A percentile compares a stretch with the other conserved stretches of the same genome.
These are phyloP conservation scores for Ogataea populi-albae DNA, from an alignment of 805 yeast species.

Conservation along the genomic window DNA sequence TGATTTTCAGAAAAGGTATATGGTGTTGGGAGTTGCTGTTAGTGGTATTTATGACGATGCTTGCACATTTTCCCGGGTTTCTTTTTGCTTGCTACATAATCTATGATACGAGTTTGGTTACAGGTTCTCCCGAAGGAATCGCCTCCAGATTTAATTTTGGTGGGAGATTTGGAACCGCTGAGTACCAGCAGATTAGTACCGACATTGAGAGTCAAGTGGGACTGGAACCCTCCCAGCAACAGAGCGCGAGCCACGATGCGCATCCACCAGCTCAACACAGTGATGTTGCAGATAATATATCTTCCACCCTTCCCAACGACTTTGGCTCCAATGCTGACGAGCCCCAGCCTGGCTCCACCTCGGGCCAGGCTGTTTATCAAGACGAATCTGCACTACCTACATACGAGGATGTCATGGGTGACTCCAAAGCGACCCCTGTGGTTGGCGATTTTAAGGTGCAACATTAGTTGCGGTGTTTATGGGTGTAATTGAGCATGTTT, in stretches of 20 bases:
- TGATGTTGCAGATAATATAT: too few relatives aligned
- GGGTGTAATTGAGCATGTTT: too few relatives aligned
- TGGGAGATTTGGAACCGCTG: too few relatives aligned
- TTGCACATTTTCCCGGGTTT: constrained; percentile 52
- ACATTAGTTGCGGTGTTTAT: too few relatives aligned
- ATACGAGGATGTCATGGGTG: constrained; percentile 19
- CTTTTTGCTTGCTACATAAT: constrained; percentile 50
- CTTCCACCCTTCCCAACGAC: constrained; percentile 6
- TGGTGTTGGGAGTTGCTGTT: constrained; percentile 51
- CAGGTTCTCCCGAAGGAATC: constrained; percentile 23
- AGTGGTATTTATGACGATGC: constrained; percentile 40
- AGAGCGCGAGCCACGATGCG: too few relatives aligned
- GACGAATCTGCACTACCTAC: constrained; percentile 18
- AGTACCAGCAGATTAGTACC: too few relatives aligned
- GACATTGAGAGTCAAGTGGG: too few relatives aligned
- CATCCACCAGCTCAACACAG: too few relatives aligned
- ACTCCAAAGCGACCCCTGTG: constrained; percentile 7
- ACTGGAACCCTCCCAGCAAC: too few relatives aligned
- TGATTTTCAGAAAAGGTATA: constrained; percentile 60
- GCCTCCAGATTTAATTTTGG: constrained; percentile 13
- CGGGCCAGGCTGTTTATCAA: constrained; percentile 3
- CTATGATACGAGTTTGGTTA: constrained; percentile 25
- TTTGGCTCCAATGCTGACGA: constrained; percentile 3
- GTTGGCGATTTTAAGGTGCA: constrained; percentile 27
- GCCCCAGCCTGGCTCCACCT: constrained; percentile 7